Evolutionary conservation across 2,329 filamentous ascomycete genomes (phyloP).

Genomic region (Beauveria rudraprayagi): DNA sequence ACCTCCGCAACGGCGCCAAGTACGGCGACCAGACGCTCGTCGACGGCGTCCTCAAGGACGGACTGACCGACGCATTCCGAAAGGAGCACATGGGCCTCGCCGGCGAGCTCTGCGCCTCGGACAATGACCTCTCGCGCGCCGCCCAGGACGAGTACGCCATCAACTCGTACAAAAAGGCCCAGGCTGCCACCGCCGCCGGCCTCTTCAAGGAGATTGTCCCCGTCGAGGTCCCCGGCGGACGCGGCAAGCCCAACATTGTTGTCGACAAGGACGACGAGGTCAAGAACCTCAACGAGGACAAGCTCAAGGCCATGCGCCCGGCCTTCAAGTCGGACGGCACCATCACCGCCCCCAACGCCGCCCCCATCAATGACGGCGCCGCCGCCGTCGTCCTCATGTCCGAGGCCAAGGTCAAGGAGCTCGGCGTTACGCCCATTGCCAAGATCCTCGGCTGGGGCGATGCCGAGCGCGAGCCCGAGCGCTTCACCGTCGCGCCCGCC

Average conservation of each 20-base stretch:
- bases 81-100: constrained; percentile 95
- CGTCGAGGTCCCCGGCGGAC: constrained; percentile 76
- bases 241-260: constrained; percentile 77
- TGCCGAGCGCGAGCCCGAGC: constrained; percentile 80
- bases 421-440: constrained; percentile 82
- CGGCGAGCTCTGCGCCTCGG: constrained; percentile 82
- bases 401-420: constrained; percentile 86
- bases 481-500: constrained; percentile 91
- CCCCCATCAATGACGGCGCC: constrained; percentile 90
- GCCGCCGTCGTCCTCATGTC: constrained; percentile 89
- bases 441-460: constrained; percentile 98
- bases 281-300: constrained; percentile 83
- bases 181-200: constrained; percentile 73
- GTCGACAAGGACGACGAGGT: constrained; percentile 89
- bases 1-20: constrained; percentile 78
- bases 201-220: constrained; percentile 86
- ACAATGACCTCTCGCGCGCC: constrained; percentile 74
- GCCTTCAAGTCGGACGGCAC: constrained; percentile 79
- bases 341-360: constrained; percentile 92
- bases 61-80: constrained; percentile 88
- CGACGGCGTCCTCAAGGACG: constrained; percentile 90
- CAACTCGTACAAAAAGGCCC: constrained; percentile 86
- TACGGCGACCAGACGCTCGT: constrained; percentile 86
- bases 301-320: constrained; percentile 77
- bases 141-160: constrained; percentile 95